phyloP scores from a whole-genome alignment of 805 yeast genomes.

The Saturnispora kantuleensis region DNA sequence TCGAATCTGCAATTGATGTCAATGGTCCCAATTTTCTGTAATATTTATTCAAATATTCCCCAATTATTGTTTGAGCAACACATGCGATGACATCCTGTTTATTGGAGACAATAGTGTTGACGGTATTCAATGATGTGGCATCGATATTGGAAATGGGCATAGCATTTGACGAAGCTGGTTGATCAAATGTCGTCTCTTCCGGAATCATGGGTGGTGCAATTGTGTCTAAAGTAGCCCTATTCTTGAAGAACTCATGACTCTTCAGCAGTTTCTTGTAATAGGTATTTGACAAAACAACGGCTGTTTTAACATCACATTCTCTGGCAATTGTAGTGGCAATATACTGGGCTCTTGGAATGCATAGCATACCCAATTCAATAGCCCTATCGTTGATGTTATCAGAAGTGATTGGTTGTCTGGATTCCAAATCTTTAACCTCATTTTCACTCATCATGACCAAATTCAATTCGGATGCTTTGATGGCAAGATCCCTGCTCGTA shows the following conservation, averaged over 20 bases:
- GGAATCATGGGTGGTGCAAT: slow-evolving; percentile 5
- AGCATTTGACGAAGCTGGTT: slow-evolving; percentile 8
- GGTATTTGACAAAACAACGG: slow-evolving; percentile 53
- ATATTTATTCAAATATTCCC: slow-evolving; percentile 82
- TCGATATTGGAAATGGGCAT: slow-evolving; percentile 7
- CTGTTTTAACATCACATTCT: slow-evolving; percentile 43
- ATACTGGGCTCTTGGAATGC: slow-evolving; percentile 50
- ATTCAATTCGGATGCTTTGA: slow-evolving; percentile 34
- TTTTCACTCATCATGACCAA: slow-evolving; percentile 25
- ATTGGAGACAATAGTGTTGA: slow-evolving; percentile 56
- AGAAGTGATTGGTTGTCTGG: slow-evolving; percentile 8
- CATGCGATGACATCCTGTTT: slow-evolving; percentile 73
- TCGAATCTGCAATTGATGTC: slow-evolving; percentile 61
- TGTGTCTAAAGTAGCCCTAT: slow-evolving; percentile 6
- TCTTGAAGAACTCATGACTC: slow-evolving; percentile 28
- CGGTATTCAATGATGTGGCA: slow-evolving; percentile 22
- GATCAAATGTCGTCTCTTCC: slow-evolving; percentile 11
- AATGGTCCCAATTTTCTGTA: slow-evolving; percentile 69
- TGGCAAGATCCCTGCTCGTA: slow-evolving; percentile 26
- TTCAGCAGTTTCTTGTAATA: slow-evolving; percentile 52
- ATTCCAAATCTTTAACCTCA: slow-evolving; percentile 16
- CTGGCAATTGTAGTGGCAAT: slow-evolving; percentile 53
- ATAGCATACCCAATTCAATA: slow-evolving; percentile 36
- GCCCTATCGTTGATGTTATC: slow-evolving; percentile 32
- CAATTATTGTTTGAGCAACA: slow-evolving; percentile 86